Evolutionary conservation across 805 yeast species (phyloP).

Genomic region (Monosporozyma yasuniensis): DNA sequence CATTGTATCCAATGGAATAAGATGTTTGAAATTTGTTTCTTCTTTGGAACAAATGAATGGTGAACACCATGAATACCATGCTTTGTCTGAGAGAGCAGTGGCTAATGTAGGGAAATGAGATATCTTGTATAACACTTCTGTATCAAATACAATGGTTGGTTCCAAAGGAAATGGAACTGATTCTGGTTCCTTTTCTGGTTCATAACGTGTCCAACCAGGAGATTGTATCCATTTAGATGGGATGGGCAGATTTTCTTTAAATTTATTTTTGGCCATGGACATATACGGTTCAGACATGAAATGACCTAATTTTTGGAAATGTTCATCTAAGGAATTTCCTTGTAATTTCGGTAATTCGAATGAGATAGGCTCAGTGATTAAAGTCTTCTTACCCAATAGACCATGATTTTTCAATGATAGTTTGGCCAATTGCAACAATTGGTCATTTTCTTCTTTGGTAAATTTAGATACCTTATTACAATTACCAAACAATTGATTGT

Average conservation of each 20-base stretch:
- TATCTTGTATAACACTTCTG: slow-evolving; percentile 72
- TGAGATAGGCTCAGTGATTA: slow-evolving; percentile 47
- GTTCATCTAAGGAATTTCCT: slow-evolving; percentile 73
- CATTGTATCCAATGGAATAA: slow-evolving; percentile 64
- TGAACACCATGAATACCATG: slow-evolving; percentile 95
- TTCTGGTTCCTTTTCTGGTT: slow-evolving; percentile 41
- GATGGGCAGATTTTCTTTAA: slow-evolving; percentile 32
- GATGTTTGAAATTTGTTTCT: slow-evolving; percentile 38
- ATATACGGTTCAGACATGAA: slow-evolving; percentile 53
- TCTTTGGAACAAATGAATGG: slow-evolving; percentile 54
- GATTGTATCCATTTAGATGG: slow-evolving; percentile 48
- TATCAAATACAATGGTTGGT: slow-evolving; percentile 72
- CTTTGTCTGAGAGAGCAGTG: slow-evolving; percentile 60
- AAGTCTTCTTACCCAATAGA: slow-evolving; percentile 68
- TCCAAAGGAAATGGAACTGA: slow-evolving; percentile 64
- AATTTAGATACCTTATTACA: slow-evolving; percentile 12
- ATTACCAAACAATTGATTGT: slow-evolving; percentile 44
- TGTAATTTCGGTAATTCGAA: slow-evolving; percentile 61
- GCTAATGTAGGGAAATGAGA: slow-evolving; percentile 75
- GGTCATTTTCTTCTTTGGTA: slow-evolving; percentile 20
- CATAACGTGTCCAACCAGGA: slow-evolving; percentile 81
- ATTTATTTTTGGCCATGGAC: slow-evolving; percentile 37
- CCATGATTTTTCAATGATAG: slow-evolving; percentile 51
- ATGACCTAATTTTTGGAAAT: slow-evolving; percentile 64
- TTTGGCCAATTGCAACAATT: slow-evolving; percentile 46